Evolutionary conservation across 1,139 yeast species (phyloP).

Genomic region (Yamadazyma diddensiae): DNA sequence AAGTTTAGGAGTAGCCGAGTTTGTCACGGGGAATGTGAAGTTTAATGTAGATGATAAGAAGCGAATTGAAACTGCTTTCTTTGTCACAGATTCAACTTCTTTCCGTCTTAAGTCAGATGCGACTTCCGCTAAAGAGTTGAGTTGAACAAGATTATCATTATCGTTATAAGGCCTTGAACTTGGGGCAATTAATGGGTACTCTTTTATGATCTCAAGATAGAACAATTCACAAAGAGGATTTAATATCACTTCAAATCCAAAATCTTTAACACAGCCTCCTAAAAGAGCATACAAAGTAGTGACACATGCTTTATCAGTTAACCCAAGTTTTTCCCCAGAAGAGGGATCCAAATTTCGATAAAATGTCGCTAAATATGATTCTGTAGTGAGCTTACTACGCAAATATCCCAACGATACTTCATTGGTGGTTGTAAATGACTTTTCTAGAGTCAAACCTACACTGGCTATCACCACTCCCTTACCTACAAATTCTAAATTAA

Average conservation of each 20-base stretch:
- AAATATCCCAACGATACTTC: constrained; percentile 54
- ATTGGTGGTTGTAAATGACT: constrained; percentile 34
- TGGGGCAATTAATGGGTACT: constrained; percentile 59
- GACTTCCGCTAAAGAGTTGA: constrained; percentile 39
- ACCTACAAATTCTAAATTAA: constrained; percentile 57
- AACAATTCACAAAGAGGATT: constrained; percentile 65
- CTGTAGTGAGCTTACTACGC: constrained; percentile 47
- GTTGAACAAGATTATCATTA: constrained; percentile 14
- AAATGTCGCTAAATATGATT: constrained; percentile 43
- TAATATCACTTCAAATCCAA: constrained; percentile 69
- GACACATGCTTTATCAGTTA: constrained; percentile 46
- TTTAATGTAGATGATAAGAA: constrained; percentile 46
- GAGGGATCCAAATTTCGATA: constrained; percentile 50
- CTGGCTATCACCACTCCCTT: constrained; percentile 52
- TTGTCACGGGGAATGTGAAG: constrained; percentile 56
- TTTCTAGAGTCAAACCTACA: constrained; percentile 59
- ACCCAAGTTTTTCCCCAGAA: constrained; percentile 20
- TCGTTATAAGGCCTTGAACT: constrained; percentile 31
- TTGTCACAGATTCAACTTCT: not conserved
- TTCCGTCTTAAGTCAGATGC: constrained; percentile 29
- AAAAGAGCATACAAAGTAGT: constrained; percentile 54
- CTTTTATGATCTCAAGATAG: constrained; percentile 58
- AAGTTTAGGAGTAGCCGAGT: constrained; percentile 67
- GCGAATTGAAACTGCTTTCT: constrained; percentile 32
- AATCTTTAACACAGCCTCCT: constrained; percentile 74